phyloP scores from a whole-genome alignment of 1,139 yeast genomes.

The Blastobotrys illinoisensis region DNA sequence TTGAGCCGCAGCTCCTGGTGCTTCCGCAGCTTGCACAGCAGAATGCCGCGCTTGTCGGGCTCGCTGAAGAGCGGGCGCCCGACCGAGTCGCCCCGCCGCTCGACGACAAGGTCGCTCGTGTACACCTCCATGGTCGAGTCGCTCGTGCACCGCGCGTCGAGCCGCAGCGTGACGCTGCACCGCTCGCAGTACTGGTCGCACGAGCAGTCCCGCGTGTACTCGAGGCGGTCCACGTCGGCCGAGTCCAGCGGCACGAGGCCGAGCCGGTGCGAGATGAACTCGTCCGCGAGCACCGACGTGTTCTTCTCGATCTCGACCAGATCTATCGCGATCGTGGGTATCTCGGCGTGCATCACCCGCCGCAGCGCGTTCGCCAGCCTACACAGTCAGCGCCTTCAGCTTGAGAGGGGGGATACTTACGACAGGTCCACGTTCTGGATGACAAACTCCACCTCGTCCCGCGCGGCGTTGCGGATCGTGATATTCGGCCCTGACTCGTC shows the following conservation, averaged over 20 bases:
- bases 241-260: conserved; percentile 88
- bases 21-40: conserved; percentile 84
- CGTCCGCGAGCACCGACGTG: conserved; percentile 94
- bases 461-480: conserved; percentile 79
- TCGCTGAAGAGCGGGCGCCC: conserved; percentile 77
- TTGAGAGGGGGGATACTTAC: conserved; percentile 21
- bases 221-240: conserved; percentile 62
- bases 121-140: conserved; percentile 88
- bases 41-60: conserved; percentile 69
- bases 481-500: conserved; percentile 66
- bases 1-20: conserved; percentile 86
- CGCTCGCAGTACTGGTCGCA: conserved; percentile 96
- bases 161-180: conserved; percentile 82
- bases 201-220: conserved; percentile 88
- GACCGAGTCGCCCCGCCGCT: conserved; percentile 38
- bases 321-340: conserved; percentile 91
- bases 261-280: conserved; percentile 85
- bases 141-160: conserved; percentile 82
- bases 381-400: neutral
- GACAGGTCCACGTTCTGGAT: conserved; percentile 83
- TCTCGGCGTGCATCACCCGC: conserved; percentile 90
- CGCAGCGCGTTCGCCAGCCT: conserved; percentile 83
- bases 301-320: conserved; percentile 90
- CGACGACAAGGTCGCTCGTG: conserved; percentile 65
- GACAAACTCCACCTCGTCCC: conserved; percentile 86